These are phyloP conservation scores for Kluyveromyces marxianus DNA, from an alignment of 1,139 yeast species.

Conservation along the genomic window DNA sequence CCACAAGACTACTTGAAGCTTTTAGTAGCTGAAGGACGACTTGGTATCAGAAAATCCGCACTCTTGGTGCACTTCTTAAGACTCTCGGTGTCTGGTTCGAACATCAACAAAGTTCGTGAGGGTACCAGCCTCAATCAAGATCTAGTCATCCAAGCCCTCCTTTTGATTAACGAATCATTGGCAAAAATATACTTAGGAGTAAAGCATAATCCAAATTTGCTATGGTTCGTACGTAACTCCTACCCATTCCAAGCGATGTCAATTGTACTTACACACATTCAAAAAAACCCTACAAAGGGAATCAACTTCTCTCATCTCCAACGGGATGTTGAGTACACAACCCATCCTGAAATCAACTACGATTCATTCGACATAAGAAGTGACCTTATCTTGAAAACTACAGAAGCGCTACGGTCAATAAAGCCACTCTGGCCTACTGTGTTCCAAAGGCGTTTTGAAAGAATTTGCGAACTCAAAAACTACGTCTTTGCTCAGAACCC, in stretches of 20 bases:
- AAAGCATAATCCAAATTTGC: neutral
- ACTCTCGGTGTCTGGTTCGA: neutral
- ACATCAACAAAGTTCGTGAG: neutral
- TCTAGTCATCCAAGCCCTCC: conserved; percentile 2
- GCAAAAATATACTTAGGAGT: neutral
- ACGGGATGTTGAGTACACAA: neutral
- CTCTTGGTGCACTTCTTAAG: conserved; percentile 1
- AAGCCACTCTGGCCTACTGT: conserved; percentile 2
- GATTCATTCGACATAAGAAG: neutral
- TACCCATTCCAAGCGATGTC: conserved; percentile 5
- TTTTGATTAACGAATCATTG: conserved; percentile 2
- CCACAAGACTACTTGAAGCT: neutral
- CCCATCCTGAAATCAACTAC: conserved; percentile 1
- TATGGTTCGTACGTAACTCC: conserved; percentile 3
- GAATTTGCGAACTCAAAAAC: conserved; percentile 1
- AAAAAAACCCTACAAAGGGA: neutral
- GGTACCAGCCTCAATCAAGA: neutral
- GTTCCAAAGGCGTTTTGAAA: neutral
- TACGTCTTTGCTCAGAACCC: neutral
- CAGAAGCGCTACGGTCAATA: neutral
- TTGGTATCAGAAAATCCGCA: conserved; percentile 3
- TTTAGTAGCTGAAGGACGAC: conserved; percentile 1
- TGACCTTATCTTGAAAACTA: neutral
- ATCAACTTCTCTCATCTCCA: neutral
- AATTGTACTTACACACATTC: conserved; percentile 2